These are phyloP conservation scores for Phytopythium litorale DNA, from an alignment of 352 stramenopile species.

Conservation along the genomic window DNA sequence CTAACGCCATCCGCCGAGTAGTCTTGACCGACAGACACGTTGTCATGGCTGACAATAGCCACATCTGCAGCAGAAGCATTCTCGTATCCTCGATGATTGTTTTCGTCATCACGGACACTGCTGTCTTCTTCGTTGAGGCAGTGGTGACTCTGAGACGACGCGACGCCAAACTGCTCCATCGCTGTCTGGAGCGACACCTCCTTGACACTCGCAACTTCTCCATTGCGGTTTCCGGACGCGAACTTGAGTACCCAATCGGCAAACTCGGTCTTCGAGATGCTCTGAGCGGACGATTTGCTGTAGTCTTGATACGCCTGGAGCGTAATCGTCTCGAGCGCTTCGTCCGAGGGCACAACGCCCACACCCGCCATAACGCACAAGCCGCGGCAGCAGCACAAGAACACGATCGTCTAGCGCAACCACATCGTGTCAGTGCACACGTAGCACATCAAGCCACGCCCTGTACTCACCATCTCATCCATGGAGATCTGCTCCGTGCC, in stretches of 20 bases:
- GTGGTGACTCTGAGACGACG: not conserved
- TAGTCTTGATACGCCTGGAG: constrained; percentile 55
- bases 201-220: not conserved
- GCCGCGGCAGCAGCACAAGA: constrained; percentile 52
- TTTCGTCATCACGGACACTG: not conserved
- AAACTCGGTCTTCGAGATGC: constrained; percentile 62
- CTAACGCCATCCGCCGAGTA: no score
- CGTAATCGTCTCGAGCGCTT: constrained; percentile 53
- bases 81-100: not conserved
- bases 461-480: constrained; percentile 56
- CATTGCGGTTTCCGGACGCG: constrained; percentile 4
- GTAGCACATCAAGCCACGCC: not conserved
- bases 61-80: not conserved
- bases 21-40: not conserved
- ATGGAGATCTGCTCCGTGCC: constrained; percentile 67
- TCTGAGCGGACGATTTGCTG: constrained; percentile 47
- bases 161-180: constrained; percentile 23
- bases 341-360: constrained; percentile 41
- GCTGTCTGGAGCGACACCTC: constrained; percentile 24
- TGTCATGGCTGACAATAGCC: not conserved
- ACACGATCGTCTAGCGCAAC: constrained; percentile 46
- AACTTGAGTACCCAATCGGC: constrained; percentile 48
- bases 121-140: not conserved
- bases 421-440: not conserved
- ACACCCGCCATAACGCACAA: constrained; percentile 45